Conservation (phyloP, 2,329 filamentous ascomycete genomes). For the Penicillium digitatum region DNA sequence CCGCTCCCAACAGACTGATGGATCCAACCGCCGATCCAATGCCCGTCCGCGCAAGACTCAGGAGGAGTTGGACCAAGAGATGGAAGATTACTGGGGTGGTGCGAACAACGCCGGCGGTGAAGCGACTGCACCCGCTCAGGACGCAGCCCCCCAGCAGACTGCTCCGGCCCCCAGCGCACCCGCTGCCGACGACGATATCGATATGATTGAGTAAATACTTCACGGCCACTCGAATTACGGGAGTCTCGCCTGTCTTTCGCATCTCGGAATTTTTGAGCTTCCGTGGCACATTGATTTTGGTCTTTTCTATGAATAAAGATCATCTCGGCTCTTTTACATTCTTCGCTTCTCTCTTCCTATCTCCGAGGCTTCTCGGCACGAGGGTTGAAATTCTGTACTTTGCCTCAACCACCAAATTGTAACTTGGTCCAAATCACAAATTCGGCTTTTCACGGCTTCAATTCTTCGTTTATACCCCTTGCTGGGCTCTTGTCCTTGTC, state of each 20-base stretch:
- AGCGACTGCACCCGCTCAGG: conserved; percentile 32
- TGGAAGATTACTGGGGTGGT: conserved; percentile 83
- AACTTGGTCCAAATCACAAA: conserved; percentile 5
- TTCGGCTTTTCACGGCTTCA: background rate
- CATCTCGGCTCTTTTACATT: background rate
- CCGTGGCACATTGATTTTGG: background rate
- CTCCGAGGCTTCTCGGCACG: background rate
- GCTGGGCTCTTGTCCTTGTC: background rate
- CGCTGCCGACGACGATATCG: conserved; percentile 54
- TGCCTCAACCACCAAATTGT: conserved; percentile 18
- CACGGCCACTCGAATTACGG: background rate
- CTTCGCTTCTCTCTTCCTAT: background rate
- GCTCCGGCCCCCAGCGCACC: conserved; percentile 25
- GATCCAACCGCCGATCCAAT: conserved; percentile 43
- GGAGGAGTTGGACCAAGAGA: conserved; percentile 91
- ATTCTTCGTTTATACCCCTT: background rate
- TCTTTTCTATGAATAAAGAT: background rate
- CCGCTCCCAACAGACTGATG: conserved; percentile 16
- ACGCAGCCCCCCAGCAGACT: conserved; percentile 20
- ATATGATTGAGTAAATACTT: conserved; percentile 62
- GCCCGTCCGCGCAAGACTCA: conserved; percentile 74
- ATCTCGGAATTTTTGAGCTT: background rate
- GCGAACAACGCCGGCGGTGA: conserved; percentile 36
- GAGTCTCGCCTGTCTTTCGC: background rate
- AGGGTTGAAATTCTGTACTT: conserved; percentile 13